Evolutionary conservation across 129 eudicot genomes (phyloP).

Genomic region (Logfia minima): DNA sequence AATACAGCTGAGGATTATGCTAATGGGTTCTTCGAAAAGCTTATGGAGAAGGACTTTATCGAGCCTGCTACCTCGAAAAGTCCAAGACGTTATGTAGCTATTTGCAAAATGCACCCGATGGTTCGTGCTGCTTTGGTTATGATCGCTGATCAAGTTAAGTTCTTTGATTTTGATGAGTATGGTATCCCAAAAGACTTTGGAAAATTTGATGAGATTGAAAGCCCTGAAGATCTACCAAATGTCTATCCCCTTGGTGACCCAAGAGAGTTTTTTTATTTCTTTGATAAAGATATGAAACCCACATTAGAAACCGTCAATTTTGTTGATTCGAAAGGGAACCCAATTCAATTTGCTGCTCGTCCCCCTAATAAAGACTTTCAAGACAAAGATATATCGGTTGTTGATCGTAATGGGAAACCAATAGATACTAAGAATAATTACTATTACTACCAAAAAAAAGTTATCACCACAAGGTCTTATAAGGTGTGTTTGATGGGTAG

Average conservation of each 20-base stretch:
- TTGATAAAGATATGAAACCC: background rate
- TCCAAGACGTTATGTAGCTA: slow-evolving; percentile 23
- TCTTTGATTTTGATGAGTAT: slow-evolving; percentile 45
- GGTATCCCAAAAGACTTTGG: slow-evolving; percentile 42
- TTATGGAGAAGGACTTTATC: slow-evolving; percentile 39
- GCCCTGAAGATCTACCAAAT: slow-evolving; percentile 22
- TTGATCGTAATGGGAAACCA: background rate
- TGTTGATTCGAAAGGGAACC: slow-evolving; percentile 4
- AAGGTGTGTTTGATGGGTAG: slow-evolving; percentile 39
- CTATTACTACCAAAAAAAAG: slow-evolving; percentile 16
- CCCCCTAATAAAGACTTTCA: background rate
- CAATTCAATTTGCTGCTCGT: background rate
- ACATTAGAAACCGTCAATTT: background rate
- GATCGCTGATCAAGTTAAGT: slow-evolving; percentile 32
- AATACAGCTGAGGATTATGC: slow-evolving; percentile 31
- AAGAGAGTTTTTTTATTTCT: slow-evolving; percentile 26
- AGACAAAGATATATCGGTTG: background rate
- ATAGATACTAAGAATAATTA: background rate
- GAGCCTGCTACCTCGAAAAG: slow-evolving; percentile 21
- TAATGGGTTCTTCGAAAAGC: slow-evolving; percentile 23
- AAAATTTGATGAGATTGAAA: slow-evolving; percentile 32
- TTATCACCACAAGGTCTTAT: slow-evolving; percentile 22
- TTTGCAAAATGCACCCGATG: slow-evolving; percentile 52
- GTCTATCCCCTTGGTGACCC: slow-evolving; percentile 41
- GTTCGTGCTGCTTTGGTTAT: slow-evolving; percentile 38